Evolutionary conservation across 208 protist genomes (phyloP), one percentile per base, ranked within the genome.

Genomic region (Zelonia costaricensis): DNA sequence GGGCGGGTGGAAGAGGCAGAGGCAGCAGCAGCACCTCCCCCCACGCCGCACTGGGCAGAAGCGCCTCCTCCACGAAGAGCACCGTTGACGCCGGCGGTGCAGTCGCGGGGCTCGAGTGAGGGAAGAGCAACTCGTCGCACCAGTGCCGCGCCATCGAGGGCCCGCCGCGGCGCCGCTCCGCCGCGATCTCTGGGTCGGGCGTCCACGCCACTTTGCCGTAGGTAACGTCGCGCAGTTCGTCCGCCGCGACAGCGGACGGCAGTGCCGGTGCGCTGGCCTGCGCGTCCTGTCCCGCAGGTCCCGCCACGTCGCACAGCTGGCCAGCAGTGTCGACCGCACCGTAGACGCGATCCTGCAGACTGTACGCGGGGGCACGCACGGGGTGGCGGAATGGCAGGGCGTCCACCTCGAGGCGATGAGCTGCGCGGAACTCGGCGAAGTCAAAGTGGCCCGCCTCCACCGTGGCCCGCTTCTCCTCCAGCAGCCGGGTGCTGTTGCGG

Each of bases 171-270:
- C 68, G 76, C 46, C 86, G 85, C 69, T 95, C 86, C 58, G 89
- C 84, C 42, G 76, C 79, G 36, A 92, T 69, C 38, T 51, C 74
- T 13, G 78, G 68, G 58, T 95, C 89, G 9, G 74, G 58, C n/a
- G 76, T 54, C n/a, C 81, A 76, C 23, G 46, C 57, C 39, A 95
- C 74, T 3, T 72, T 70, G 25, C 62, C 64, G 62, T 80, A 76
- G 10, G 74, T 95, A 18, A 61, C 69, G 56, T 93, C 80, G 33
- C 82, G 75, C 48, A 92, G 70, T 44, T 91, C 84, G 69, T 95
- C 89, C 38, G 56, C 46, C 31, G 46, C 38, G 15, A 12, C 33
- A 3, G 51, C 30, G 13, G 22, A 43, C 43, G 10, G 23, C 22
- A 3, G 13, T 27, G n/a, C 15, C 55, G 22, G 20, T 13, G n/a